phyloP scores from a whole-genome alignment of 176 grass and related monocot species.

The Saccharum officinarum region DNA sequence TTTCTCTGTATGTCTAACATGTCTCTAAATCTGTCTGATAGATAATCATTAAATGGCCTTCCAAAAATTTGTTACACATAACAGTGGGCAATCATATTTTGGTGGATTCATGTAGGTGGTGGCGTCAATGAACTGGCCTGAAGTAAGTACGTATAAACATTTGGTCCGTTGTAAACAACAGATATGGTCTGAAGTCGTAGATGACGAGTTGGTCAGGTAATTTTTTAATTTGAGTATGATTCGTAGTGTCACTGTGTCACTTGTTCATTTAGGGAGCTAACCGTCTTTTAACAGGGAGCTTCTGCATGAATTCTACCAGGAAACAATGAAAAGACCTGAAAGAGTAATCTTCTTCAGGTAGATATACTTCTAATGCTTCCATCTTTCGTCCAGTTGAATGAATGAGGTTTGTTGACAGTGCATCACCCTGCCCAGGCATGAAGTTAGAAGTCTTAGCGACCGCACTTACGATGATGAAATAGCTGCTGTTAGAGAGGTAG shows the following conservation, averaged over 20 bases:
- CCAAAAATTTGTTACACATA: too few relatives aligned
- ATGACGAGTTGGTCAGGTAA: neutral
- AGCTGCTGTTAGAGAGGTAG: neutral
- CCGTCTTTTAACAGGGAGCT: neutral
- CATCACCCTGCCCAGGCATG: neutral
- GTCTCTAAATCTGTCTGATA: neutral
- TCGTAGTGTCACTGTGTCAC: neutral
- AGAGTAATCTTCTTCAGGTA: slow-evolving; percentile 2
- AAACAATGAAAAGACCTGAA: neutral
- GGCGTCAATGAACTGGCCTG: neutral
- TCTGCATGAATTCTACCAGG: neutral
- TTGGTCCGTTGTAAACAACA: neutral
- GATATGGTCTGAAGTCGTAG: neutral
- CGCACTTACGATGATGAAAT: neutral
- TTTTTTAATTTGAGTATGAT: neutral
- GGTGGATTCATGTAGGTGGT: neutral
- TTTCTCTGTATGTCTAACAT: neutral
- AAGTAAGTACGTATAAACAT: neutral
- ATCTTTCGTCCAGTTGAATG: neutral
- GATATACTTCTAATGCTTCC: neutral
- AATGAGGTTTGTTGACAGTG: neutral
- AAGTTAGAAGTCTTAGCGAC: neutral
- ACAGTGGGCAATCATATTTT: neutral
- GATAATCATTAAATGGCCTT: too few relatives aligned
- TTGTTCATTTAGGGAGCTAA: neutral